Evolutionary conservation across 176 grass and related monocot genomes (phyloP).

Genomic region (Aegilops longissima): DNA sequence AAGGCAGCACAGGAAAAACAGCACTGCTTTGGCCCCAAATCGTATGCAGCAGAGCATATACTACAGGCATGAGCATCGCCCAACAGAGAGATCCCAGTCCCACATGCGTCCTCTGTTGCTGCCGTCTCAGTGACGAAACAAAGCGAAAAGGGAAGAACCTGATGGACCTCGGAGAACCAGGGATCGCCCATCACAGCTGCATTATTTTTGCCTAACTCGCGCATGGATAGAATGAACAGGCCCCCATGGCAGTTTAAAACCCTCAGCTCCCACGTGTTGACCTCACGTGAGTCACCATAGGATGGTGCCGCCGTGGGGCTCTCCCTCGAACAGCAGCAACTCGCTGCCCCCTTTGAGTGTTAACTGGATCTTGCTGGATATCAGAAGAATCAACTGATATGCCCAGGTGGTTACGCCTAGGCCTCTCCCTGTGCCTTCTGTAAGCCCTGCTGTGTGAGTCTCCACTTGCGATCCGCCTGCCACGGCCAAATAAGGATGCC

Average conservation of each 20-base stretch:
- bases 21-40: slow-evolving; percentile 32
- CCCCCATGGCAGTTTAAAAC: slow-evolving; percentile 2
- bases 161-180: slow-evolving; percentile 7
- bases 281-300: slow-evolving; percentile 27
- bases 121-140: slow-evolving; percentile 29
- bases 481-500: slow-evolving; percentile 46
- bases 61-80: slow-evolving; percentile 23
- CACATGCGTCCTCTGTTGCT: slow-evolving; percentile 25
- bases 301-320: slow-evolving; percentile 20
- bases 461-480: slow-evolving; percentile 42
- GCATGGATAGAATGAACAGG: slow-evolving; percentile 36
- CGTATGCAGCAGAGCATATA: slow-evolving; percentile 15
- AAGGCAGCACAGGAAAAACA: slow-evolving; percentile 40
- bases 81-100: slow-evolving; percentile 34
- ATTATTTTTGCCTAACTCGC: slow-evolving; percentile 39
- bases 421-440: slow-evolving; percentile 46
- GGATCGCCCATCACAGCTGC: slow-evolving; percentile 6
- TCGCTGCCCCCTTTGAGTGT: slow-evolving; percentile 25
- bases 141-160: slow-evolving; percentile 25
- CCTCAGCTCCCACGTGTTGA: slow-evolving; percentile 25
- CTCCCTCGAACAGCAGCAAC: slow-evolving; percentile 28
- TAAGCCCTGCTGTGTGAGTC: slow-evolving; percentile 29
- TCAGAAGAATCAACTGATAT: slow-evolving; percentile 28
- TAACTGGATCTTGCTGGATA: slow-evolving; percentile 29
- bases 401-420: slow-evolving; percentile 28